Base-by-base conservation (phyloP, 2,329 filamentous ascomycete genomes). In the Amphichorda felina region DNA sequence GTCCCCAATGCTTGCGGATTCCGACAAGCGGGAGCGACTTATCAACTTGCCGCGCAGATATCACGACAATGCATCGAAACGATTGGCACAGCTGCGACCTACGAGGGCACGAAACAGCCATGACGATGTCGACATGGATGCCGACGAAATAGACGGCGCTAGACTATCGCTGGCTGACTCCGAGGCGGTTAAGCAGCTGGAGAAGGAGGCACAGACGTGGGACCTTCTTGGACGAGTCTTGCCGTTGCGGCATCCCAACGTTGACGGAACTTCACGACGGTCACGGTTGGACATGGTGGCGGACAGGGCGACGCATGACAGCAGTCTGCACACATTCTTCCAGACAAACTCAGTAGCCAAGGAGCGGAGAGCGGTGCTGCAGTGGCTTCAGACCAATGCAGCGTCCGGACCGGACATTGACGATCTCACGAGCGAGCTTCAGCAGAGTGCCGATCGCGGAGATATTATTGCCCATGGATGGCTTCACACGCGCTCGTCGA, bases 201-300 rank as follows among this genome's bases (percentile, higher is more conserved):
- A 93, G 55, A 71, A 82, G 43, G 91, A 98, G 57, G 75, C 79
- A 28, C 85, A 93, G 48, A 91, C 87, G 0, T 98, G 91, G 91
- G 79, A 93, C 50, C 66, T 96, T 19, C 63, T 96, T 39, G 72
- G 77, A 33, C 72, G 83, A 27, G 66, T 94, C 41, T 69, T 94
- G 35, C 76, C 80, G 9, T 57, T 85, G 43, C 72, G 83, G 47
- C 79, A 85, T 50, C 29, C 29, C 8, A 17, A 19, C 15, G 15
- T 16, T 4, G 29, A 31, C 15, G 29, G 15, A 7, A 19, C 25
- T 8, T 30, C 25, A 16, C 10, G 34, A 8, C 21, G n/a, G 11
- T 30, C 28, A 4, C 16, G 28, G n/a, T 13, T 36, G 18, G 22
- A 30, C 13, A 14, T n/a, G 16, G 10, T 34, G 11, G 22, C 25